These are phyloP conservation scores for Gracilaria vermiculophylla DNA, from an alignment of 23 red algal species.

Conservation along the genomic window DNA sequence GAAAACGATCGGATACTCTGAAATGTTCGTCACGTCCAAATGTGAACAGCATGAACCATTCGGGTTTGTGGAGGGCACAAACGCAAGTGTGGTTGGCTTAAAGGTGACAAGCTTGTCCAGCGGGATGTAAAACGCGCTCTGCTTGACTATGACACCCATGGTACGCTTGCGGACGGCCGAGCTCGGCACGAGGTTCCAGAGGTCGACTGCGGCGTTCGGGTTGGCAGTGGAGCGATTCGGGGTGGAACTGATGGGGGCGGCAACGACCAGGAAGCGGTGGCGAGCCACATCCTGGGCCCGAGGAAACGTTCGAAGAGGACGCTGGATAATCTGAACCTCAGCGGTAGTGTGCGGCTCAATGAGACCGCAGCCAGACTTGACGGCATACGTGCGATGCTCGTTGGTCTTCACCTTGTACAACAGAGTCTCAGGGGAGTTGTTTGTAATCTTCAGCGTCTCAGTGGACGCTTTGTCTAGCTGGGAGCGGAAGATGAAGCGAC, in stretches of 20 bases:
- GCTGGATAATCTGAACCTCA: constrained; percentile 17
- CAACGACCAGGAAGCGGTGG: constrained; percentile 7
- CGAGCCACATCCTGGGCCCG: background rate
- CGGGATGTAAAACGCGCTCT: constrained; percentile 14
- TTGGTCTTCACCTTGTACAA: constrained; percentile 37
- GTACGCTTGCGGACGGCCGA: background rate
- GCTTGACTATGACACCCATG: background rate
- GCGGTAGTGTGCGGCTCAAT: constrained; percentile 3
- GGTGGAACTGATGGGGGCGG: background rate
- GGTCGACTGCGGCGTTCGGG: background rate
- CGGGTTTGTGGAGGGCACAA: background rate
- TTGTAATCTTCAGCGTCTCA: constrained; percentile 19
- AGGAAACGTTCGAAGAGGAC: background rate
- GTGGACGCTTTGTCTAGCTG: background rate
- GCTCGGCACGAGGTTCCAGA: background rate
- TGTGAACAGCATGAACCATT: constrained; percentile 26
- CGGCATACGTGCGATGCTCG: constrained; percentile 1
- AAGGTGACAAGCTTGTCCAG: constrained; percentile 1
- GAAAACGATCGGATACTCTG: constrained; percentile 1
- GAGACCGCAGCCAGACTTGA: constrained; percentile 7
- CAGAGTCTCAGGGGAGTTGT: background rate
- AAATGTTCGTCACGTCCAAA: constrained; percentile 18
- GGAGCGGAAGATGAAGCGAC: constrained; percentile 11
- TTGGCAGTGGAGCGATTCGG: background rate
- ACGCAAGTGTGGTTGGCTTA: constrained; percentile 1